Conservation (phyloP, 352 stramenopile genomes). For the Globisporangium parvum region DNA sequence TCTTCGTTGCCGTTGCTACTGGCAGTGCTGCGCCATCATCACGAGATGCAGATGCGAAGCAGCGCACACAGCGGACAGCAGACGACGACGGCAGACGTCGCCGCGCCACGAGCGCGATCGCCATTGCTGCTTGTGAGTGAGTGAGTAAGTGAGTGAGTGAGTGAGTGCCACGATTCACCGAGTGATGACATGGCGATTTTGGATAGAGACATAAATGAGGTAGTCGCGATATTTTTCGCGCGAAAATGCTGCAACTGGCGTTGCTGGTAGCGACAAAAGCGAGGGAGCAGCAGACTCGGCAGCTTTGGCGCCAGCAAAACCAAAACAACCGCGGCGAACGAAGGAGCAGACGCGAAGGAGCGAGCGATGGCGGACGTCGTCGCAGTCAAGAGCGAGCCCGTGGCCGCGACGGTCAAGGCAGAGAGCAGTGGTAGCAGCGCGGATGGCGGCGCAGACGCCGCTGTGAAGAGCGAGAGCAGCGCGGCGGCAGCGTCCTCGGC, state of each 20-base stretch:
- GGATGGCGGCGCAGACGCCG: neutral
- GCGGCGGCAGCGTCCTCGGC: neutral
- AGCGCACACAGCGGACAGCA: no score
- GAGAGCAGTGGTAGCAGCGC: slow-evolving; percentile 17
- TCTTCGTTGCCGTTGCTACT: neutral
- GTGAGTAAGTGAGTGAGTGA: no score
- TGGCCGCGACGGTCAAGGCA: slow-evolving; percentile 13
- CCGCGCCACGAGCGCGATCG: no score
- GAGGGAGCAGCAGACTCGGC: neutral
- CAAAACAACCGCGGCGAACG: neutral
- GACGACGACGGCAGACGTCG: no score
- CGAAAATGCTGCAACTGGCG: no score
- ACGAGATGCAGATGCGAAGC: slow-evolving; percentile 7
- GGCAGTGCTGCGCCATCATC: no score
- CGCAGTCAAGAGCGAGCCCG: slow-evolving; percentile 16
- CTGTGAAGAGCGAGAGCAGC: slow-evolving; percentile 28
- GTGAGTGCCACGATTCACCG: no score
- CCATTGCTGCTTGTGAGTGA: no score
- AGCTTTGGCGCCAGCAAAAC: slow-evolving; percentile 1
- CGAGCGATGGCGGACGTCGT: slow-evolving; percentile 22
- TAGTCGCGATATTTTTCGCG: no score
- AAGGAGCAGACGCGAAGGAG: neutral
- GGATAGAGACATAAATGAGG: no score
- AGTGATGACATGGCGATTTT: no score
- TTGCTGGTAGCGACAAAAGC: no score